A percentile compares a stretch with the other conserved stretches of the same genome.
phyloP scores from a whole-genome alignment of 352 stramenopile genomes.

The Globisporangium orthogonon region DNA sequence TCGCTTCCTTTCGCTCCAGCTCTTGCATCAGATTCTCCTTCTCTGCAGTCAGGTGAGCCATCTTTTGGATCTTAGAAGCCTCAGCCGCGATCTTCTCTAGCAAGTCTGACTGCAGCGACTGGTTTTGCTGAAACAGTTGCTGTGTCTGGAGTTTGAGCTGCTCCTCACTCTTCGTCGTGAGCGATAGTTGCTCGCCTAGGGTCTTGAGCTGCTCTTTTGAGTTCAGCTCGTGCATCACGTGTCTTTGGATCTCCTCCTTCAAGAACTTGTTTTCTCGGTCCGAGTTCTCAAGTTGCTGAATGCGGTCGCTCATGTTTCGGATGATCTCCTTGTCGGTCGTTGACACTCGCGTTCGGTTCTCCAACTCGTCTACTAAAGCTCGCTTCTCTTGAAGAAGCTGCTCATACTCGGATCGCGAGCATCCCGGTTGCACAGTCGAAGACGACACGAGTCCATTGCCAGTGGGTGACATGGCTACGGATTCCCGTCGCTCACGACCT shows the following conservation, averaged over 20 bases:
- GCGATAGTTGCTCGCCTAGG: slow-evolving; percentile 40
- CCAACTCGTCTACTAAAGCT: slow-evolving; percentile 16
- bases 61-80: slow-evolving; percentile 60
- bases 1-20: slow-evolving; percentile 33
- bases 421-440: not conserved
- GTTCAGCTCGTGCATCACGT: slow-evolving; percentile 50
- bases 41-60: slow-evolving; percentile 51
- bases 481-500: slow-evolving; percentile 3
- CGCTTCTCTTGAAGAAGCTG: slow-evolving; percentile 33
- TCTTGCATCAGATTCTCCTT: slow-evolving; percentile 53
- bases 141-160: slow-evolving; percentile 66
- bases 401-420: slow-evolving; percentile 25
- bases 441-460: not conserved
- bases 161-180: slow-evolving; percentile 52
- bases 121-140: slow-evolving; percentile 66
- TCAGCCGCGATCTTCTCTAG: slow-evolving; percentile 62
- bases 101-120: slow-evolving; percentile 52
- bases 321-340: slow-evolving; percentile 33
- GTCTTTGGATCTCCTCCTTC: slow-evolving; percentile 57
- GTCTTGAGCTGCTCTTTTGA: slow-evolving; percentile 47
- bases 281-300: slow-evolving; percentile 30
- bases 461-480: not conserved
- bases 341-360: slow-evolving; percentile 11
- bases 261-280: slow-evolving; percentile 51
- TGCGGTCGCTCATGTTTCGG: slow-evolving; percentile 28